Evolutionary conservation across 148 eudicot species (phyloP).

Genomic region (Cornus kousa): DNA sequence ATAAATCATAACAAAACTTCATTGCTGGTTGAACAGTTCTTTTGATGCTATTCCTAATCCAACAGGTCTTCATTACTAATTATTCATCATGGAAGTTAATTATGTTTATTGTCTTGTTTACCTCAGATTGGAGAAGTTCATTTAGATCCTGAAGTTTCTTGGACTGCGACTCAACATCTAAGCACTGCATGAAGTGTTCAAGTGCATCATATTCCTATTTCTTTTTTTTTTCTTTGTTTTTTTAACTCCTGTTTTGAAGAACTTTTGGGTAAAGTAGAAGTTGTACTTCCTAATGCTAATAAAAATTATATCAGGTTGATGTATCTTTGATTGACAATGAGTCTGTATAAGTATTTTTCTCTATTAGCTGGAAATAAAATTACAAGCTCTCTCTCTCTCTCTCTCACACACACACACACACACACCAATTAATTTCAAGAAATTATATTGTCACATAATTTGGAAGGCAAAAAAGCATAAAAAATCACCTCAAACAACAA

Average conservation of each 20-base stretch:
- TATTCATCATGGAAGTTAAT: background rate
- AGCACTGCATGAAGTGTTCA: slow-evolving; percentile 36
- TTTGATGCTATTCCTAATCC: background rate
- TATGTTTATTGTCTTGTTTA: background rate
- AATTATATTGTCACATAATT: too few relatives aligned
- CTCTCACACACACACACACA: too few relatives aligned
- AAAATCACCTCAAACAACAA: too few relatives aligned
- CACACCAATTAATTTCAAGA: too few relatives aligned
- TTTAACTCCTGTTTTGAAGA: background rate
- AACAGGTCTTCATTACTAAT: background rate
- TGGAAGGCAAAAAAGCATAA: too few relatives aligned
- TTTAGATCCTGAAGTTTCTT: slow-evolving; percentile 71
- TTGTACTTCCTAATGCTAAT: background rate
- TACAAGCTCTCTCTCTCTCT: too few relatives aligned
- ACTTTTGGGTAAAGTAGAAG: too few relatives aligned
- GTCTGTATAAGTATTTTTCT: too few relatives aligned
- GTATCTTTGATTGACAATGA: background rate
- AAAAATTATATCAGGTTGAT: background rate
- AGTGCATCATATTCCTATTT: background rate
- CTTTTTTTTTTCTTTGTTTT: background rate
- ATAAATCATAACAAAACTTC: too few relatives aligned
- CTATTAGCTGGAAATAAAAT: too few relatives aligned
- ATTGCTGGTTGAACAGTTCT: background rate
- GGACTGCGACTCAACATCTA: slow-evolving; percentile 76
- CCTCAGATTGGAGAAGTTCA: slow-evolving; percentile 65